Base-by-base conservation (phyloP, 1,139 yeast species). In the Kurtzmaniella quercitrusa region DNA sequence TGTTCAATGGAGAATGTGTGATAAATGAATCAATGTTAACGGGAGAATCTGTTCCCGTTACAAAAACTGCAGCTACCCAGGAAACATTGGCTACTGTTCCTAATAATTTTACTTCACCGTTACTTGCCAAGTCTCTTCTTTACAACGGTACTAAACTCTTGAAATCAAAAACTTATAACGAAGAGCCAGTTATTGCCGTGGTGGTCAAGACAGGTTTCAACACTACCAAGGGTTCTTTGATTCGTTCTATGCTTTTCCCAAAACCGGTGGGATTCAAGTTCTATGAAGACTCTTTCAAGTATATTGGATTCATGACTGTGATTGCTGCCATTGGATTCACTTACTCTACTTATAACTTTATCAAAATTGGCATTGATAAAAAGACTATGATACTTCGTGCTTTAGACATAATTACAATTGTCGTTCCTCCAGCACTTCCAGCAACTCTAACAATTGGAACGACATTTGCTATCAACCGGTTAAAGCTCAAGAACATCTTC, bases 371-470 rank as follows among this genome's bases (percentile, higher is more conserved):
- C 0, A 63, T 91, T 40, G 81, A 85, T 3, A 77, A 77, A 47
- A 75, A 72, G 41, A 64, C 85, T 29, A 93, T 93, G 72, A 73
- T 91, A 9, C 69, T 94, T 45, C 77, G 99, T 54, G 98, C 98
- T 0, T 69, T 94, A 48, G 99, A 93, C 65, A 79, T 93, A 46
- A 85, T 93, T 44, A 93, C 99, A 0, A 90, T 93, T 58, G 98
- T 94, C 11, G 96, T 93, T 1, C 99, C 99, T 2, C 99, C 99
- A 1, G 98, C 98, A 0, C 73, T 93, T 42, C 99, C 99, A 0
- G 98, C 98, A 0, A 94, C 98, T 0, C 70, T 93, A 48, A 90
- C 98, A 0, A 93, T 94, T 49, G 98, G 98, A 27, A 90, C 97
- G 0, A 89, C 93, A 49, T 90, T 94, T 68, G 95, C 98, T 0